These are phyloP conservation scores for Geosmithia morbida DNA, from an alignment of 2,329 filamentous ascomycete genomes.

Conservation along the genomic window DNA sequence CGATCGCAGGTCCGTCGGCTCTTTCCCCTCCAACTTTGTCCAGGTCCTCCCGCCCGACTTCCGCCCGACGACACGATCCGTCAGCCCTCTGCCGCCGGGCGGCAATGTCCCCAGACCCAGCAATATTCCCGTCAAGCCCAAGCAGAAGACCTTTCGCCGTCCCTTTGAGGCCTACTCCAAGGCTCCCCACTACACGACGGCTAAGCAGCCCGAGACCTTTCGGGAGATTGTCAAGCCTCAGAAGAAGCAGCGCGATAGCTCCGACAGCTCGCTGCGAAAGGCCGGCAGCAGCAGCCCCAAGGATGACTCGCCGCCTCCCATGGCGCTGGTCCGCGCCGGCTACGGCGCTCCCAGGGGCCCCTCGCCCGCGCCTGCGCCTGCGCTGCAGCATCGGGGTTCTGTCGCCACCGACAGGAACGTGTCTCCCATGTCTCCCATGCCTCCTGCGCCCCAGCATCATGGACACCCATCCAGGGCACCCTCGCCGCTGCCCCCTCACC, in stretches of 20 bases:
- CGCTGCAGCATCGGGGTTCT: conserved; percentile 1
- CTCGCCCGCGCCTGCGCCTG: background rate
- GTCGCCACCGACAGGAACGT: conserved; percentile 10
- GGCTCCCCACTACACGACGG: conserved; percentile 50
- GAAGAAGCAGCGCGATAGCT: conserved; percentile 19
- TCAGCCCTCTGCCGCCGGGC: conserved; percentile 40
- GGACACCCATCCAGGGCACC: conserved; percentile 8
- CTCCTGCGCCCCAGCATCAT: background rate
- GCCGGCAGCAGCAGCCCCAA: conserved; percentile 8
- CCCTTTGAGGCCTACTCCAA: conserved; percentile 55
- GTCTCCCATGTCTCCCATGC: conserved; percentile 6
- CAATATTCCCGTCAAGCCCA: conserved; percentile 32
- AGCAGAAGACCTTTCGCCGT: conserved; percentile 49
- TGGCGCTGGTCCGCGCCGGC: background rate
- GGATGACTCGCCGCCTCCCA: conserved; percentile 3
- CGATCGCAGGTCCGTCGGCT: conserved; percentile 78
- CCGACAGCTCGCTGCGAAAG: conserved; percentile 17
- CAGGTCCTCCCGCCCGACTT: conserved; percentile 76
- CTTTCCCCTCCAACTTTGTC: conserved; percentile 97
- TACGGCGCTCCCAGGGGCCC: background rate
- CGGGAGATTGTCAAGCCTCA: conserved; percentile 23
- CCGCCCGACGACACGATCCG: conserved; percentile 53
- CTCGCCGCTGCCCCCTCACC: conserved; percentile 15
- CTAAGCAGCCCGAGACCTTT: conserved; percentile 45
- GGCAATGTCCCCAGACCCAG: conserved; percentile 39